phyloP scores from a whole-genome alignment of 345 rosid species.

The Lenwebbia sp. region DNA sequence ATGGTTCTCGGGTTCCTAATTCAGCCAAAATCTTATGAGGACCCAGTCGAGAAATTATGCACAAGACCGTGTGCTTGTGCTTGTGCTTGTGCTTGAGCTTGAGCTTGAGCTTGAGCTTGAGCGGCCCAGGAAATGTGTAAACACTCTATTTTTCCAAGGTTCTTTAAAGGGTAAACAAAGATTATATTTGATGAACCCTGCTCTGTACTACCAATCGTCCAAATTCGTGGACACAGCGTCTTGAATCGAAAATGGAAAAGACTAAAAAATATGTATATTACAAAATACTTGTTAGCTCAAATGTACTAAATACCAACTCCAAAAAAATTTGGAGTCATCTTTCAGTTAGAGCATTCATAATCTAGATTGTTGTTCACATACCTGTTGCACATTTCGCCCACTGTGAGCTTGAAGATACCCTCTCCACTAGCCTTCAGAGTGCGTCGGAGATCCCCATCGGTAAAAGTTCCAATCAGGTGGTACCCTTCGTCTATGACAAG shows the following conservation, averaged over 20 bases:
- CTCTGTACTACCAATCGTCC: not conserved
- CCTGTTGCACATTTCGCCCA: conserved; percentile 97
- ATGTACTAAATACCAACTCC: not conserved
- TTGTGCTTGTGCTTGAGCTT: not conserved
- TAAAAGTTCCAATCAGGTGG: conserved; percentile 80
- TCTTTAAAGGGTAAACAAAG: not conserved
- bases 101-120: not conserved
- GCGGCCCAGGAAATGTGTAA: not conserved
- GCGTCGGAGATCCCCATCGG: conserved; percentile 92
- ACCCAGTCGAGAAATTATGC: not conserved
- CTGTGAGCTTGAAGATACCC: conserved; percentile 84
- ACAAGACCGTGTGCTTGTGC: not conserved
- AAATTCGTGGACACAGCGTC: not conserved
- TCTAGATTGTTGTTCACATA: conserved; percentile 3
- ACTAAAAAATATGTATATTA: not conserved
- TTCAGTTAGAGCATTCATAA: not conserved
- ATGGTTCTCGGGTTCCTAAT: conserved; percentile 84
- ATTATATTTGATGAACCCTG: not conserved
- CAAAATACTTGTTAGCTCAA: not conserved
- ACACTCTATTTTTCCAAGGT: not conserved
- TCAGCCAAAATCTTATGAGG: not conserved
- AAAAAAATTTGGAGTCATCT: not conserved
- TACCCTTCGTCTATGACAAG: conserved; percentile 56
- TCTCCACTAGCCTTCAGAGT: conserved; percentile 83
- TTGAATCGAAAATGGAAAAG: not conserved